phyloP scores from a whole-genome alignment of 805 yeast species.

The Candida stauntonica region DNA sequence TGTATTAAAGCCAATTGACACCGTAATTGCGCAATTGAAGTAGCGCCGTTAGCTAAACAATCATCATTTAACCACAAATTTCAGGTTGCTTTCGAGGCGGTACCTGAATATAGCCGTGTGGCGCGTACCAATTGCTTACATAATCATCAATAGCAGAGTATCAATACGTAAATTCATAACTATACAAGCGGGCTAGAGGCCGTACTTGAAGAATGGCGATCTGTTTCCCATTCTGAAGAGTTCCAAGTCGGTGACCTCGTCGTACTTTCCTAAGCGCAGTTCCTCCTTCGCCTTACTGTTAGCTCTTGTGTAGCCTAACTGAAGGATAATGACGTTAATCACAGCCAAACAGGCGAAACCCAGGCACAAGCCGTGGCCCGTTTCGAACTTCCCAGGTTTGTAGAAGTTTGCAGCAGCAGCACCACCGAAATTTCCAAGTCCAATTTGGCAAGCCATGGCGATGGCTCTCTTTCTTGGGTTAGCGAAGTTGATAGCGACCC shows the following conservation, averaged over 20 bases:
- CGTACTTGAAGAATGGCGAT: slow-evolving; percentile 37
- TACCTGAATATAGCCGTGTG: too few species aligned
- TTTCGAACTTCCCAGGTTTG: slow-evolving; percentile 26
- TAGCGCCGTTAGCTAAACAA: too few species aligned
- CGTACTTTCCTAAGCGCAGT: slow-evolving; percentile 31
- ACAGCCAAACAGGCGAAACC: slow-evolving; percentile 33
- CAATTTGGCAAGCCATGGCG: slow-evolving; percentile 38
- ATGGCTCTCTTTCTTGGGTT: slow-evolving; percentile 36
- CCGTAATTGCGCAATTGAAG: too few species aligned
- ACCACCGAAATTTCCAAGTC: slow-evolving; percentile 36
- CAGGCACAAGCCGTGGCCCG: slow-evolving; percentile 33
- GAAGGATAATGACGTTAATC: slow-evolving; percentile 20
- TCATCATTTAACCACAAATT: too few species aligned
- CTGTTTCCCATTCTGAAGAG: slow-evolving; percentile 40
- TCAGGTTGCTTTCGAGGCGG: too few species aligned
- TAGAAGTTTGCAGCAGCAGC: slow-evolving; percentile 34
- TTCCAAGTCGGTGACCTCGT: slow-evolving; percentile 26
- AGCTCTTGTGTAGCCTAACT: slow-evolving; percentile 23
- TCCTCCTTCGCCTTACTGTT: slow-evolving; percentile 27
- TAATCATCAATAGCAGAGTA: too few species aligned
- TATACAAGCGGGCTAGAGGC: too few species aligned
- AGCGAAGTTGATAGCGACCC: slow-evolving; percentile 35
- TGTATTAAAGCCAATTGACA: too few species aligned
- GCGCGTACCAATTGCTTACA: too few species aligned
- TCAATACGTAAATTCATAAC: too few species aligned